These are phyloP conservation scores for Stylonectria norvegica DNA, from an alignment of 2,329 filamentous ascomycete genomes.

Conservation along the genomic window DNA sequence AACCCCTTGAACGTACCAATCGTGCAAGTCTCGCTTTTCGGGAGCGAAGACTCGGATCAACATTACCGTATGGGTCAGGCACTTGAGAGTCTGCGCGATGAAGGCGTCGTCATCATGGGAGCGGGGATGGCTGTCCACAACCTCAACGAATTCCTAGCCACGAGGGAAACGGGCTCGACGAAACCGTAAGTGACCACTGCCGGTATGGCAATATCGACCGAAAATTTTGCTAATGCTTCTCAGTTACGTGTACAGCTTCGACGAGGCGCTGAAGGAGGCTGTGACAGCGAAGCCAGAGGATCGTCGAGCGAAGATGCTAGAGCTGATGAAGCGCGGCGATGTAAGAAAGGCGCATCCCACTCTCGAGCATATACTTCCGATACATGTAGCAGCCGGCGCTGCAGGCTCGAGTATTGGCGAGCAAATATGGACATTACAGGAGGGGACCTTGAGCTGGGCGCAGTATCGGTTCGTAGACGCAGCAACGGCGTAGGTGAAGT, in stretches of 20 bases:
- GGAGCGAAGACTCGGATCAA: constrained; percentile 1
- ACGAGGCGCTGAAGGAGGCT: constrained; percentile 3
- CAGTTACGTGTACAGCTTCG: constrained; percentile 5
- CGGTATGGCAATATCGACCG: background rate
- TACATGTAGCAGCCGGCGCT: constrained; percentile 1
- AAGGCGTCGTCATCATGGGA: constrained; percentile 5
- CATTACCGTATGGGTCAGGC: constrained; percentile 5
- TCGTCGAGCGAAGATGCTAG: background rate
- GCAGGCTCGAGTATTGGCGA: constrained; percentile 1
- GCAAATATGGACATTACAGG: constrained; percentile 1
- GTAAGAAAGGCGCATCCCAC: constrained; percentile 4
- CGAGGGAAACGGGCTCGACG: background rate
- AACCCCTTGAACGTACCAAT: constrained; percentile 6
- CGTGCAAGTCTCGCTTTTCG: constrained; percentile 5
- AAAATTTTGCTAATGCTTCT: background rate
- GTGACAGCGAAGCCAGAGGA: background rate
- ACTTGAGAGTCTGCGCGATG: constrained; percentile 2
- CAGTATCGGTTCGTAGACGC: constrained; percentile 1
- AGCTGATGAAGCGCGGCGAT: constrained; percentile 3
- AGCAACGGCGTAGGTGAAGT: background rate
- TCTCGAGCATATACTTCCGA: constrained; percentile 4
- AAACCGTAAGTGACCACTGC: background rate
- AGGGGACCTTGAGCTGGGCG: constrained; percentile 2
- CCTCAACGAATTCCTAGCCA: constrained; percentile 1
- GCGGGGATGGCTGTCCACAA: constrained; percentile 7